These are phyloP conservation scores for Kwoniella dejecticola DNA, from an alignment of 768 basidiomycete genomes.

Conservation along the genomic window DNA sequence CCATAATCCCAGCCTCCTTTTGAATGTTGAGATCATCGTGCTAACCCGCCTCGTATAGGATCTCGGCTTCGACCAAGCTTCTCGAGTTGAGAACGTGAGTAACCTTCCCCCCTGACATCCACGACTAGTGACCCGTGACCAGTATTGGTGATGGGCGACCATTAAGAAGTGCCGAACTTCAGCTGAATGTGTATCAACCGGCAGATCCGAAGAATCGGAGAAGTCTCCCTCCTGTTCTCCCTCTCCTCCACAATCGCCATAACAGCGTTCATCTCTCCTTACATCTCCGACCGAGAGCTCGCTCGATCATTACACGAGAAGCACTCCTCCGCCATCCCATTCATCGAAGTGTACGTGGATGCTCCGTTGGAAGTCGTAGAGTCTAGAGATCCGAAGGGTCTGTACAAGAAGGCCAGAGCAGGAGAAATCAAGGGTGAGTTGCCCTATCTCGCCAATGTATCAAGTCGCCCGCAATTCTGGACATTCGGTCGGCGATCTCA, in stretches of 20 bases:
- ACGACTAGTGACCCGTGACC: too few relatives aligned
- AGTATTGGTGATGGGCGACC: too few relatives aligned
- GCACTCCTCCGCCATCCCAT: conserved; percentile 65
- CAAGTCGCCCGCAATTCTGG: too few relatives aligned
- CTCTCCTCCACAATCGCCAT: conserved; percentile 81
- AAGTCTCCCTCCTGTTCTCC: conserved; percentile 93
- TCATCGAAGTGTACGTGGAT: conserved; percentile 93
- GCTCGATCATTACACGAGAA: conserved; percentile 80
- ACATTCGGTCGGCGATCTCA: too few relatives aligned
- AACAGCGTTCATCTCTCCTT: conserved; percentile 99
- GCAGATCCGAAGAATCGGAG: conserved; percentile 91
- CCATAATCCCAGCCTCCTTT: too few relatives aligned
- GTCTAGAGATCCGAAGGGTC: conserved; percentile 90
- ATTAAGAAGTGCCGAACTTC: too few relatives aligned
- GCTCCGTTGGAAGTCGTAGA: conserved; percentile 87
- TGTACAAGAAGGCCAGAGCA: conserved; percentile 93
- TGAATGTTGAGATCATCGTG: too few relatives aligned
- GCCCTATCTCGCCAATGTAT: too few relatives aligned
- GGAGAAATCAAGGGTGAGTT: conserved; percentile 89
- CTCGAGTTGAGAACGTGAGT: conserved; percentile 51
- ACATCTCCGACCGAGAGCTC: conserved; percentile 76
- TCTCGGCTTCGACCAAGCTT: conserved; percentile 49
- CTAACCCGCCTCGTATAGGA: too few relatives aligned
- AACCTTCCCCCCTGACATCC: too few relatives aligned
- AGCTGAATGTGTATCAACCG: too few relatives aligned